phyloP scores from a whole-genome alignment of 768 basidiomycete species.

The Lactarius vividus region DNA sequence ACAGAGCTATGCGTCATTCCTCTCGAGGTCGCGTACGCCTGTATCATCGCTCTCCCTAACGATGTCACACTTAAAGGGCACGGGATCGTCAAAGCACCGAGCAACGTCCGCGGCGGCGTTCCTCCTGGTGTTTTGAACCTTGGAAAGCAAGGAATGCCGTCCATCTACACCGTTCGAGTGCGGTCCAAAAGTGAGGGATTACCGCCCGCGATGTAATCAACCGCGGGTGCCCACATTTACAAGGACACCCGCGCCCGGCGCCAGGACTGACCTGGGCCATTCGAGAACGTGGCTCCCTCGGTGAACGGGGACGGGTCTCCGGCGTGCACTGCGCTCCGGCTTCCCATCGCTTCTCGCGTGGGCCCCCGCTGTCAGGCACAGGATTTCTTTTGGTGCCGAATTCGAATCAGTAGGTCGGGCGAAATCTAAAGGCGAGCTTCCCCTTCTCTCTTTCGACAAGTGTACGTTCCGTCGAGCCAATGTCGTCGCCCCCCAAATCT shows the following conservation, averaged over 20 bases:
- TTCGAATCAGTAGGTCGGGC: not conserved
- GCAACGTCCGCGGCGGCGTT: constrained; percentile 2
- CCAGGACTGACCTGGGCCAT: not conserved
- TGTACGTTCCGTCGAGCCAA: not conserved
- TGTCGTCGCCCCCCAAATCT: not conserved
- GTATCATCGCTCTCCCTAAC: not conserved
- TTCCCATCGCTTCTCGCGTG: not conserved
- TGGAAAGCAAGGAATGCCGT: not conserved
- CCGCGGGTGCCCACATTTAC: no score
- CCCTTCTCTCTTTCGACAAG: not conserved
- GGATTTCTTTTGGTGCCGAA: not conserved
- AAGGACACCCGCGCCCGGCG: no score
- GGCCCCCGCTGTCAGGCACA: not conserved
- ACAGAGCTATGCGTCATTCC: not conserved
- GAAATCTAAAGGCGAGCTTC: not conserved
- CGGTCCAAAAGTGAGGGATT: constrained; percentile 12
- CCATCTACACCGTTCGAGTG: not conserved
- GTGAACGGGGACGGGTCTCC: not conserved
- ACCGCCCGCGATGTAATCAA: constrained; percentile 4
- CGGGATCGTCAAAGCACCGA: not conserved
- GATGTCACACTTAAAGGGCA: not conserved
- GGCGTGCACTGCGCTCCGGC: not conserved
- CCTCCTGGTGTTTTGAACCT: not conserved
- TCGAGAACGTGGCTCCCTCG: not conserved
- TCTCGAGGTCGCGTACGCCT: not conserved